Percentiles rank a stretch among this genome's conserved stretches.
phyloP scores from a whole-genome alignment of 768 basidiomycete species.

The Mycena kentingensis region DNA sequence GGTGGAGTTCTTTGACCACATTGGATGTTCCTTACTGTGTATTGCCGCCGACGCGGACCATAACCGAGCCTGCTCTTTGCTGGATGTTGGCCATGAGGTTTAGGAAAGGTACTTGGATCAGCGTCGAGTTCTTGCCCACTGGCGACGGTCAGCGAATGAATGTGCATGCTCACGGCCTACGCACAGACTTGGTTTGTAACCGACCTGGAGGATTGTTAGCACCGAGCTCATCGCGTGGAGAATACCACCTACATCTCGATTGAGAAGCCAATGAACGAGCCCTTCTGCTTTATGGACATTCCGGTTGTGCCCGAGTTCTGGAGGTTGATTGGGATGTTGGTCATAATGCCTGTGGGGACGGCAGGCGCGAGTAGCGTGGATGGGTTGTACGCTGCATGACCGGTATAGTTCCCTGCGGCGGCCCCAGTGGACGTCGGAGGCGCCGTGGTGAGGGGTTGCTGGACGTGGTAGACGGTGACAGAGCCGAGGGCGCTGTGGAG shows the following conservation, averaged over 20 bases:
- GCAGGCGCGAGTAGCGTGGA: slow-evolving; percentile 52
- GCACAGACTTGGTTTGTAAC: slow-evolving; percentile 58
- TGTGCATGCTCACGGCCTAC: slow-evolving; percentile 25
- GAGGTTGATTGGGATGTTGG: slow-evolving; percentile 49
- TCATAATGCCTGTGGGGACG: slow-evolving; percentile 48
- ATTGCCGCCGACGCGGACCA: slow-evolving; percentile 76
- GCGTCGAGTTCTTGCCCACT: slow-evolving; percentile 55
- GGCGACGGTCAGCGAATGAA: background rate
- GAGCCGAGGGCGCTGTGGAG: background rate
- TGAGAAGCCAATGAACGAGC: slow-evolving; percentile 55
- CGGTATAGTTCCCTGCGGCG: slow-evolving; percentile 38
- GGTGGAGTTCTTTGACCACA: too few species aligned
- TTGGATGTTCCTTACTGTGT: too few species aligned
- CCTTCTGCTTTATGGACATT: slow-evolving; percentile 40
- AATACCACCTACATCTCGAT: slow-evolving; percentile 70
- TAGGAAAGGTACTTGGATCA: slow-evolving; percentile 65
- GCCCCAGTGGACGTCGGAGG: slow-evolving; percentile 4
- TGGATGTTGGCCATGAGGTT: slow-evolving; percentile 74
- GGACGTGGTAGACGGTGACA: slow-evolving; percentile 3
- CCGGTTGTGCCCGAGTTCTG: slow-evolving; percentile 35
- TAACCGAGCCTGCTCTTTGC: slow-evolving; percentile 60
- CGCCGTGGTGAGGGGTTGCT: background rate
- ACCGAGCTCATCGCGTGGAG: too few species aligned
- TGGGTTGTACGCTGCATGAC: slow-evolving; percentile 55
- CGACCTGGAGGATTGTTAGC: too few species aligned